Evolutionary conservation across 1,284 basidiomycete genomes (phyloP), one percentile per base, ranked within the genome.

Genomic region (Puccinia horiana): DNA sequence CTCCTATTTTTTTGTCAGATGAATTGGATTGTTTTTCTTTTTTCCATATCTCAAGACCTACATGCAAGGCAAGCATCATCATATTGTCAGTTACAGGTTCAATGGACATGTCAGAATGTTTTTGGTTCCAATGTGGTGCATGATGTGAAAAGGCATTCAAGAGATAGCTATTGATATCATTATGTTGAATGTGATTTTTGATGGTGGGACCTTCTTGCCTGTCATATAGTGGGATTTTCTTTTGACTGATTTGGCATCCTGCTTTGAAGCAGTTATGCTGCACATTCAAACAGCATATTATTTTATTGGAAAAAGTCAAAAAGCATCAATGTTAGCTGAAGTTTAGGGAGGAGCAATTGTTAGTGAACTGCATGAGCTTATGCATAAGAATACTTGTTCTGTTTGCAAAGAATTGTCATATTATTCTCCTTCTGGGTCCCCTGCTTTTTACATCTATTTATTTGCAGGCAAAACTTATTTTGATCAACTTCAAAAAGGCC

Each of bases 81-180:
- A 26, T 20, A 2, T 32, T 9, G 5, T 29, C 12, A 2, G 42
- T 32, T 14, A 72, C n/a, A 20, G 26, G 42, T 26, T 3, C 26
- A 16, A 1, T 5, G 42, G 3, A 8, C 3, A 47, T 4, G 2
- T 47, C 23, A 14, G 69, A 52, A 20, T 12, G 20, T 1, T 72
- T 14, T 4, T 35, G 69, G 44, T 72, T 42, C 2, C 20, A 1
- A 49, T 16, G 1, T 23, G 69, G 8, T 32, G 16, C n/a, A 29
- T 72, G 69, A 49, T 72, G 42, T 47, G 69, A 49, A 12, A 72
- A 40, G 12, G 47, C 69, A 72, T 72, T 72, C 26, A 72, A 40
- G 3, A 72, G 69, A n/a, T 72, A 72, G 49, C 69, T 49, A 29
- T 72, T 72, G 11, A 12, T 26, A 32, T 72, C 32, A 18, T 42